Conservation (phyloP, 441 rosid genomes). For the Pelargonium fulgidum region DNA sequence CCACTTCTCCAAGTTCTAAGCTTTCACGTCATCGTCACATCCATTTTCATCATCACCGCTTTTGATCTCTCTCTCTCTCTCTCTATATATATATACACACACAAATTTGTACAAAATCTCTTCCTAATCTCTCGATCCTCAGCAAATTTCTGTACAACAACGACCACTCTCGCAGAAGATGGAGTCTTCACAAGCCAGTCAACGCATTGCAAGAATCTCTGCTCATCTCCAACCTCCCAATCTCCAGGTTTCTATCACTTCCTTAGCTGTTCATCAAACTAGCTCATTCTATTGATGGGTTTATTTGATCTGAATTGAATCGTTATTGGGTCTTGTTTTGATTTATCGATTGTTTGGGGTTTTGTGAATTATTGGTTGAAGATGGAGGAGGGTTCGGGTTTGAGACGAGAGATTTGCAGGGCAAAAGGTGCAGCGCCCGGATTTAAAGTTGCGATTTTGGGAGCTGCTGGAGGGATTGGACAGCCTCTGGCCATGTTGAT, state of each 20-base stretch:
- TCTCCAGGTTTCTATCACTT: slow-evolving; percentile 29
- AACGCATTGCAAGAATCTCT: slow-evolving; percentile 61
- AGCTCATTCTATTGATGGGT: background rate
- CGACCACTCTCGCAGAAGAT: background rate
- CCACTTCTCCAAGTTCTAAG: background rate
- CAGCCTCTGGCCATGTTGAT: slow-evolving; percentile 77
- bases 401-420: slow-evolving; percentile 45
- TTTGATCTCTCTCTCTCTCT: background rate
- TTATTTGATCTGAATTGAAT: background rate
- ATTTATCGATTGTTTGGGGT: background rate
- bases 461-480: slow-evolving; percentile 94
- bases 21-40: slow-evolving; percentile 5
- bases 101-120: background rate
- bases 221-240: slow-evolving; percentile 58
- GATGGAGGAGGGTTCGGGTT: slow-evolving; percentile 41
- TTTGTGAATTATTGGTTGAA: slow-evolving; percentile 11
- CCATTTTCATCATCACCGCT: slow-evolving; percentile 2
- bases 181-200: slow-evolving; percentile 34
- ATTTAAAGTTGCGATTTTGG: slow-evolving; percentile 81
- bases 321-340: slow-evolving; percentile 2
- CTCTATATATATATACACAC: background rate
- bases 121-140: background rate
- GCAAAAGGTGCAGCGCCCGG: slow-evolving; percentile 66
- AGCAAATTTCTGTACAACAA: background rate
- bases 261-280: background rate